Evolutionary conservation across 2,329 filamentous ascomycete genomes (phyloP).

Genomic region (Camillea tinctor): DNA sequence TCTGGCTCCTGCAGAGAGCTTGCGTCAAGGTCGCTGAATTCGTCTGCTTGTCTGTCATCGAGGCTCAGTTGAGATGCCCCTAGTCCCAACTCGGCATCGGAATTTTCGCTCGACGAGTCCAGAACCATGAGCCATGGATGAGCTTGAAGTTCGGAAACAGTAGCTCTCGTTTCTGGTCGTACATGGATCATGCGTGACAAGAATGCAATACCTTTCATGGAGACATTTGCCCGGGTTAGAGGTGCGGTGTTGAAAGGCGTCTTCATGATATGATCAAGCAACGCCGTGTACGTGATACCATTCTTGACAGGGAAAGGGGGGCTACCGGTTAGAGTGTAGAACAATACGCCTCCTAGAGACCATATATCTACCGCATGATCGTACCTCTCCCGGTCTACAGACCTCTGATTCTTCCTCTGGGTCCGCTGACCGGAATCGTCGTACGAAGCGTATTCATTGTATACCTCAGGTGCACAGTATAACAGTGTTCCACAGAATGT

Average conservation of each 20-base stretch:
- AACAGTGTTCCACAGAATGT: slow-evolving; percentile 96
- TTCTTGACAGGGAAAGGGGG: slow-evolving; percentile 80
- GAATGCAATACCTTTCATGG: slow-evolving; percentile 69
- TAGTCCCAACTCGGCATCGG: slow-evolving; percentile 58
- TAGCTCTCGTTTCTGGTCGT: slow-evolving; percentile 76
- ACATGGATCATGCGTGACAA: slow-evolving; percentile 75
- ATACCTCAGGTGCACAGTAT: slow-evolving; percentile 96
- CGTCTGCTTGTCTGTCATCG: slow-evolving; percentile 40
- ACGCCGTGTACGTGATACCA: slow-evolving; percentile 73
- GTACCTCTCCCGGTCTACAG: slow-evolving; percentile 63
- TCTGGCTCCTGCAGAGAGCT: slow-evolving; percentile 32
- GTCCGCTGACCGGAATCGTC: slow-evolving; percentile 68
- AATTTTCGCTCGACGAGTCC: slow-evolving; percentile 60
- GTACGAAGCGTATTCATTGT: slow-evolving; percentile 68
- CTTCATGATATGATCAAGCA: slow-evolving; percentile 86
- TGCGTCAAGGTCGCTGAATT: slow-evolving; percentile 27
- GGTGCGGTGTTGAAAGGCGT: slow-evolving; percentile 65
- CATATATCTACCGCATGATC: slow-evolving; percentile 93
- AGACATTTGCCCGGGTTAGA: slow-evolving; percentile 58
- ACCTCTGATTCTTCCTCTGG: slow-evolving; percentile 61
- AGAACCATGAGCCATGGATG: slow-evolving; percentile 71
- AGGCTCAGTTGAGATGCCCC: slow-evolving; percentile 65
- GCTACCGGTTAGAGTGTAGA: slow-evolving; percentile 74
- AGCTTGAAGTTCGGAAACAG: slow-evolving; percentile 64
- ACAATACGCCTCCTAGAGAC: slow-evolving; percentile 92